Evolutionary conservation across 345 rosid species (phyloP), one percentile per base, ranked within the genome.

Genomic region (Abelmoschus esculentus): DNA sequence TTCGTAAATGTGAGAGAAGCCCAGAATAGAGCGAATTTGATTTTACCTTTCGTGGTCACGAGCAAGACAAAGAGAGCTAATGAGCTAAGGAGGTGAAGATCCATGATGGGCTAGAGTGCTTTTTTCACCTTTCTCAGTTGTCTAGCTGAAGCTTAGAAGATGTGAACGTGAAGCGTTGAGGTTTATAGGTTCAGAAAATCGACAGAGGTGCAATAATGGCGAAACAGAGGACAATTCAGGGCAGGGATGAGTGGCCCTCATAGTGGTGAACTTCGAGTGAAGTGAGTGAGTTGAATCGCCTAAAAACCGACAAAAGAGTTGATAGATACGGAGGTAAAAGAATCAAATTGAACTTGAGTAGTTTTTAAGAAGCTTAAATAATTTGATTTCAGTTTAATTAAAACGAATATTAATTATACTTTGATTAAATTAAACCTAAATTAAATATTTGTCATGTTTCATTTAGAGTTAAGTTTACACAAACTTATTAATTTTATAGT

Each of bases 21-120:
- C 74, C 17, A 61, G 11, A 10, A 71, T 4, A 34, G 7, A 56
- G 46, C 15, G 44, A 63, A 32, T 4, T 40, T 8, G 59, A 0
- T 19, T 54, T 54, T 58, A 83, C 86, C 86, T 74, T 53, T 66
- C 46, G 78, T 73, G 50, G 74, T 64, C 11, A 80, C 14, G 15
- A 83, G 72, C 2, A 82, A 76, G 61, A 79, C 61, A 14, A 74
- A 14, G 83, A 72, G 70, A 53, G 67, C 22, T 13, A 15, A 36
- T 17, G 72, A 65, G 62, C 28, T 5, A 38, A 68, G 1, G 53
- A 42, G 60, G 26, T 68, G 62, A 69, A 71, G 72, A 64, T 74
- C 82, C 89, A 83, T 81, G 38, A 8, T 38, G 44, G 44, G 11
- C 70, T 26, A 15, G 54, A 22, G 18, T 59, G 63, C 38, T 58